Conservation (phyloP, 2,329 filamentous ascomycete genomes). For the Fusarium piperis region DNA sequence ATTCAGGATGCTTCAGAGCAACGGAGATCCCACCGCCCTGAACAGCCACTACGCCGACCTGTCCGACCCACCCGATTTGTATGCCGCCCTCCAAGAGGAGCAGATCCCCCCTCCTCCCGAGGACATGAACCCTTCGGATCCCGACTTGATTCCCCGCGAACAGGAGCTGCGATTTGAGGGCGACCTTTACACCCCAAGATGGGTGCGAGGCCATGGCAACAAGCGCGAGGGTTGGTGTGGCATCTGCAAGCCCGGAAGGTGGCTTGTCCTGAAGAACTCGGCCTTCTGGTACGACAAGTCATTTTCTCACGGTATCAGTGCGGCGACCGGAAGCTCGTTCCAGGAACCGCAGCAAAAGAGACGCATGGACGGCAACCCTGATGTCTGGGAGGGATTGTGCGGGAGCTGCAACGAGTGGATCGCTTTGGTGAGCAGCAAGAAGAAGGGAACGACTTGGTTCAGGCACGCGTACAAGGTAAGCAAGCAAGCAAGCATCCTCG, state of each 20-base stretch:
- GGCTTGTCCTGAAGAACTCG: slow-evolving; percentile 89
- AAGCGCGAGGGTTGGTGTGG: slow-evolving; percentile 92
- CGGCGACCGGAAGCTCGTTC: slow-evolving; percentile 81
- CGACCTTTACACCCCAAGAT: slow-evolving; percentile 84
- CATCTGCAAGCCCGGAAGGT: slow-evolving; percentile 85
- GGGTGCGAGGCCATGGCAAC: slow-evolving; percentile 87
- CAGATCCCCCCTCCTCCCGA: slow-evolving; percentile 78
- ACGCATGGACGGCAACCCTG: slow-evolving; percentile 81
- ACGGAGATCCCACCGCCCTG: slow-evolving; percentile 73
- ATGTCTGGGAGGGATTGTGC: slow-evolving; percentile 84
- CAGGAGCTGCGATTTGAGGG: slow-evolving; percentile 82
- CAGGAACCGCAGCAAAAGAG: slow-evolving; percentile 79
- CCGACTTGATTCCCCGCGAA: slow-evolving; percentile 79
- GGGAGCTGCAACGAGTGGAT: slow-evolving; percentile 85
- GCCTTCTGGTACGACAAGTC: slow-evolving; percentile 95
- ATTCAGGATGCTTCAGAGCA: slow-evolving; percentile 79
- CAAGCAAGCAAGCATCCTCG: slow-evolving; percentile 10
- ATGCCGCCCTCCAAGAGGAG: slow-evolving; percentile 78
- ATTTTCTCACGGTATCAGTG: slow-evolving; percentile 87
- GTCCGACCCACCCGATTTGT: slow-evolving; percentile 80
- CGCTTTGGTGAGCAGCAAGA: slow-evolving; percentile 83
- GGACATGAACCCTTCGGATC: slow-evolving; percentile 83
- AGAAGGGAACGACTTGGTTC: slow-evolving; percentile 94
- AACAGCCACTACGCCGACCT: slow-evolving; percentile 78
- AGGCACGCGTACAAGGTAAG: slow-evolving; percentile 86